phyloP scores from a whole-genome alignment of 371 early-diverging fungal species.

The Rhizoclosmatium hyalinum region DNA sequence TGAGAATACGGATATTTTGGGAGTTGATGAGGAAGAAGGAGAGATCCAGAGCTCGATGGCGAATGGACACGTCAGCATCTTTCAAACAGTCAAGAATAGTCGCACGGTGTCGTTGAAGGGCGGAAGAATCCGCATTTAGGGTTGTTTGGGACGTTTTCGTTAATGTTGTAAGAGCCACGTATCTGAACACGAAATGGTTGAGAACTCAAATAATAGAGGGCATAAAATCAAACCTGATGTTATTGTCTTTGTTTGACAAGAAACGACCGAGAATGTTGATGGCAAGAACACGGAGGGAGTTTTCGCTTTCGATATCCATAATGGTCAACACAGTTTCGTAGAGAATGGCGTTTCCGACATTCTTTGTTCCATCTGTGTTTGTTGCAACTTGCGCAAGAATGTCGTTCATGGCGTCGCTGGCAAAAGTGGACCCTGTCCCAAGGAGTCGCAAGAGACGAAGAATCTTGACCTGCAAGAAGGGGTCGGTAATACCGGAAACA shows the following conservation, averaged over 20 bases:
- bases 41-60: conserved; percentile 94
- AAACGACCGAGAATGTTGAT: conserved; percentile 97
- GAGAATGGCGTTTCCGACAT: conserved; percentile 95
- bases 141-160: conserved; percentile 79
- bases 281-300: conserved; percentile 89
- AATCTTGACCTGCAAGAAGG: conserved; percentile 96
- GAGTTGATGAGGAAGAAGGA: conserved; percentile 94
- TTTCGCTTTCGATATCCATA: conserved; percentile 92
- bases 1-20: conserved; percentile 90
- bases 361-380: conserved; percentile 91
- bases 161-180: conserved; percentile 94
- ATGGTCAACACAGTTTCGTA: conserved; percentile 97
- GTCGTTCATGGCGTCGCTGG: conserved; percentile 96
- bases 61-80: conserved; percentile 95
- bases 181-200: conserved; percentile 54
- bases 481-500: conserved; percentile 95
- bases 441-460: conserved; percentile 87
- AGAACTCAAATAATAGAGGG: background rate
- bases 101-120: conserved; percentile 96
- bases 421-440: conserved; percentile 82
- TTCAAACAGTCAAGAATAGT: conserved; percentile 95
- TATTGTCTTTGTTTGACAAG: conserved; percentile 93
- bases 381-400: conserved; percentile 95
- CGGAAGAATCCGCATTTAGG: conserved; percentile 76
- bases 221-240: conserved; percentile 75